Evolutionary conservation across 2,329 filamentous ascomycete genomes (phyloP), one percentile per base, ranked within the genome.

Genomic region (Aspergillus nomiae): DNA sequence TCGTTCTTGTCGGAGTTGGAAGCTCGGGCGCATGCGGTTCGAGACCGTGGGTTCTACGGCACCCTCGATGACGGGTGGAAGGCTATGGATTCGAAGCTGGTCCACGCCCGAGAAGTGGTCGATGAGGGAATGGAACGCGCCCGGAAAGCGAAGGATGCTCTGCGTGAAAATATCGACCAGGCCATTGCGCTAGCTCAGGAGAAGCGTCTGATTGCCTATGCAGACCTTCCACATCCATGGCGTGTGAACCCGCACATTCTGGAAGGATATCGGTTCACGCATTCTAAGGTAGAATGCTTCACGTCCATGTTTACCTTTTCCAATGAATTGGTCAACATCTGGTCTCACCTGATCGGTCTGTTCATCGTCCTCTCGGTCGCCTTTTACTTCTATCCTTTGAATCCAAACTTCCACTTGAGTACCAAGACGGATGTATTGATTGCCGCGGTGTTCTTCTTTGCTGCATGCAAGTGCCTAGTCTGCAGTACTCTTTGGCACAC

Each of bases 401-500:
- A 91, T 68, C 85, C 88, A 72, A 94, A 96, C 76, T 99, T 98
- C 81, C 88, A 87, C 54, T 83, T 92, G 65, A 96, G 92, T 78
- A 92, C 91, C 63, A 96, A 92, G 59, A 87, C 91, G 56, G 95
- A 99, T 75, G 87, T 98, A 63, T 86, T 95, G 73, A 93, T 99
- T 66, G 94, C 94, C 0, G 93, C 91, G 26, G 86, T 96, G 68
- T 99, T 99, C 85, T 97, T 99, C 82, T 92, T 96, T 74, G 95
- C 94, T 55, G 95, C 95, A 53, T 93, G 90, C 83, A 93, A 98
- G 78, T 98, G 94, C 73, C 87, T 99, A 60, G 88, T 94, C 74
- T 99, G 95, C 88, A 96, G 91, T 65, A 94, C 90, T 67, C 89
- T 98, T 74, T 99, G 95, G 95, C 95, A 99, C 81, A 97, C 95